Conservation (phyloP, 2,329 filamentous ascomycete species). For the Neurospora sp. region DNA sequence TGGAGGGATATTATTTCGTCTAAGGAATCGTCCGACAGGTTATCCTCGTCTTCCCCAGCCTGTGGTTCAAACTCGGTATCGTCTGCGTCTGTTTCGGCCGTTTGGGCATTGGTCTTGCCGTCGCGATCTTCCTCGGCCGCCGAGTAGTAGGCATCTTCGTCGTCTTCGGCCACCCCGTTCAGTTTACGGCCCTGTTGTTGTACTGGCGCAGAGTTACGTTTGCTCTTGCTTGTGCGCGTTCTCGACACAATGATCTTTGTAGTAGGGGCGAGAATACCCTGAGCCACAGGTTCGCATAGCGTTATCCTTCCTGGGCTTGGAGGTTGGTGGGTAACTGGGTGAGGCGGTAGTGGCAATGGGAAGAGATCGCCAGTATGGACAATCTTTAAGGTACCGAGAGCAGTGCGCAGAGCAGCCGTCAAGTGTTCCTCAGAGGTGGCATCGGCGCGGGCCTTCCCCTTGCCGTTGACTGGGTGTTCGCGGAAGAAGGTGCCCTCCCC, state of each 20-base stretch:
- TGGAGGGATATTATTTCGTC: conserved; percentile 90
- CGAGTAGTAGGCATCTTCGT: conserved; percentile 81
- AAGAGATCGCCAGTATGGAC: conserved; percentile 78
- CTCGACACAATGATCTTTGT: conserved; percentile 79
- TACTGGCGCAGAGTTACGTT: conserved; percentile 34
- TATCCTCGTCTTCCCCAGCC: conserved; percentile 61
- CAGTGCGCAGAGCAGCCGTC: conserved; percentile 59
- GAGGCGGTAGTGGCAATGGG: conserved; percentile 66
- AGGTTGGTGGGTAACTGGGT: conserved; percentile 78
- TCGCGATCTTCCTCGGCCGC: conserved; percentile 68
- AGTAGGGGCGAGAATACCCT: conserved; percentile 65
- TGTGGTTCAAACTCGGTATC: conserved; percentile 54
- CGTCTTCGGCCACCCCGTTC: conserved; percentile 50
- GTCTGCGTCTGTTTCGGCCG: conserved; percentile 47
- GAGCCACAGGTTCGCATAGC: conserved; percentile 88
- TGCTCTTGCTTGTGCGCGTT: conserved; percentile 46
- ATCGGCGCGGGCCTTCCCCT: conserved; percentile 25
- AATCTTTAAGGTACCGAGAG: conserved; percentile 61
- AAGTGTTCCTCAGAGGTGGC: conserved; percentile 46
- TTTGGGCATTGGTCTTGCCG: conserved; percentile 44
- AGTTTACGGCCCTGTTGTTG: conserved; percentile 38
- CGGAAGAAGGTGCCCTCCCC: conserved; percentile 75
- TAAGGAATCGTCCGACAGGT: conserved; percentile 78
- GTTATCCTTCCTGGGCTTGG: conserved; percentile 79
- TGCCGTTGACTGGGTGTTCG: conserved; percentile 38